Base-by-base conservation (phyloP, 345 rosid genomes). In the Ailanthus altissimus region DNA sequence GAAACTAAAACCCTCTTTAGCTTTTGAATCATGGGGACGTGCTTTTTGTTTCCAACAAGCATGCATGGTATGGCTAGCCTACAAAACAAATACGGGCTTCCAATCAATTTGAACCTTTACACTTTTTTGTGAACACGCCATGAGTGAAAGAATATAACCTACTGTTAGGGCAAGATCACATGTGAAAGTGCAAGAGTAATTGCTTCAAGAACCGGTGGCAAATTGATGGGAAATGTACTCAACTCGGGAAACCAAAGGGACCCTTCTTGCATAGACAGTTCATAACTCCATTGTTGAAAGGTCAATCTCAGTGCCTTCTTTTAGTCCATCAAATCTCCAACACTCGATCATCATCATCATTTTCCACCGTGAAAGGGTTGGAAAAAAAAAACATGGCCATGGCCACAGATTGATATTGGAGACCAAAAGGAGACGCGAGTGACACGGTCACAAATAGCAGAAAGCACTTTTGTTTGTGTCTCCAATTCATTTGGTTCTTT, bases 301-400 rank as follows among this genome's bases (percentile, higher is more conserved):
- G 94, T 90, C 98, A 83, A 85, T 85, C 81, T 88, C 94, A 84
- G 9, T 84, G 82, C 84, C 76, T 76, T 75, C 86, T 81, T 88
- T 81, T 67, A 42, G 76, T 70, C 81, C 81, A 79, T 85, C 86
- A 74, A 49, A 32, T 63, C 77, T 65, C 83, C 86, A 84, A 81
- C 88, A 80, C 67, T 28, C 67, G 72, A 32, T 32, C 38, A 32
- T 32, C 38, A 32, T 32, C 84, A 82, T 83, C 79, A 86, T 81
- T 82, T 77, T 75, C 72, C 79, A 15, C 53, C 38, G 53, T 53
- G 61, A 53, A 66, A 32, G 38, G 38, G 3, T 32, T 32, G 38
- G 38, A 32, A 32, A 32, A 32, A 32, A 32, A 32, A 1, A 69
- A 26, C 47, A 32, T 38, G 28, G 23, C 36, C 9, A 59, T 69